phyloP scores from a whole-genome alignment of 2,329 filamentous ascomycete genomes.

The Allantophomopsis lycopodina region DNA sequence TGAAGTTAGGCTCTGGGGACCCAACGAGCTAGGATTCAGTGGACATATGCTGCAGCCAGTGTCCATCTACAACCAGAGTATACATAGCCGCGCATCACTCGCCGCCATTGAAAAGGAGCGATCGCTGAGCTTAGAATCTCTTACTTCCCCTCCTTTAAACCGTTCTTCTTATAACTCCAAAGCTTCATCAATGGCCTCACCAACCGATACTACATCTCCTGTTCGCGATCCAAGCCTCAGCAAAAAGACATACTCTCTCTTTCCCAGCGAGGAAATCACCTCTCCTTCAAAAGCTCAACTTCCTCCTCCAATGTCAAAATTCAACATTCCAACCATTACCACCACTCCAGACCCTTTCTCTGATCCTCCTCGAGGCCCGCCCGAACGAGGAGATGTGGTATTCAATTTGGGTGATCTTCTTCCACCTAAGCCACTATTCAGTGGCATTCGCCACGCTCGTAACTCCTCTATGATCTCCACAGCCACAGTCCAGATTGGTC shows the following conservation, averaged over 20 bases:
- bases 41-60: constrained; percentile 14
- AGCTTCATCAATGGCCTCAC: neutral
- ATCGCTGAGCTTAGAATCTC: constrained; percentile 10
- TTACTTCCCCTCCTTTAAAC: constrained; percentile 5
- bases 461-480: constrained; percentile 50
- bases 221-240: constrained; percentile 5
- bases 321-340: constrained; percentile 12
- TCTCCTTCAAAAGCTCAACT: neutral
- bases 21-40: constrained; percentile 19
- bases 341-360: constrained; percentile 10
- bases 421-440: constrained; percentile 11
- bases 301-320: neutral
- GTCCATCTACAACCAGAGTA: constrained; percentile 1
- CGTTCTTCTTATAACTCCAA: constrained; percentile 2
- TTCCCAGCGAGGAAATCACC: constrained; percentile 7
- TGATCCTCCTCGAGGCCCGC: neutral
- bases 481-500: constrained; percentile 58
- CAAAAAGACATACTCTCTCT: constrained; percentile 16
- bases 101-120: constrained; percentile 11
- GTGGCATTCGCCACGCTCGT: constrained; percentile 22
- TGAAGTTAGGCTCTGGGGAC: constrained; percentile 30
- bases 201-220: neutral
- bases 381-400: neutral
- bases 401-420: constrained; percentile 3
- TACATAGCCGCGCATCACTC: constrained; percentile 9